These are phyloP conservation scores for Mycosphaerelloides madeirae DNA, from an alignment of 2,329 filamentous ascomycete genomes.

Conservation along the genomic window DNA sequence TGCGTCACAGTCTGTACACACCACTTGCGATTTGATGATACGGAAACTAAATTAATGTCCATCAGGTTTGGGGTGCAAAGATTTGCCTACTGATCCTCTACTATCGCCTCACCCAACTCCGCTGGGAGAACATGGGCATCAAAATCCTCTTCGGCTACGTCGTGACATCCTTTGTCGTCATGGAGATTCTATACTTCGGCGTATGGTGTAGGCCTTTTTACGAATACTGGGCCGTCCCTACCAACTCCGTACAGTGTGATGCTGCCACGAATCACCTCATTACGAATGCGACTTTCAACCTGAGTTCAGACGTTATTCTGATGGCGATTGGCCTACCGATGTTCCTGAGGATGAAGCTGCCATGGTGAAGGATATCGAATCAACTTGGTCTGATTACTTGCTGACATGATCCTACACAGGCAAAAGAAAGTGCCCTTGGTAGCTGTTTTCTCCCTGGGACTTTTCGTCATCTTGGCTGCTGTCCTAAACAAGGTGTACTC, in stretches of 20 bases:
- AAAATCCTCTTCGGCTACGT: conserved; percentile 34
- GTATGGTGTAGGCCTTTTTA: conserved; percentile 38
- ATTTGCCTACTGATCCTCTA: conserved; percentile 37
- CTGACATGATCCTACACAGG: no score
- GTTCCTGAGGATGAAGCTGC: conserved; percentile 41
- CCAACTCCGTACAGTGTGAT: conserved; percentile 37
- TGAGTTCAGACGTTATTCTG: conserved; percentile 45
- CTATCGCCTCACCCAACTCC: conserved; percentile 33
- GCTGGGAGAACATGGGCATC: conserved; percentile 34
- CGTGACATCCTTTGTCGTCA: conserved; percentile 32
- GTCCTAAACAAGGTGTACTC: conserved; percentile 60
- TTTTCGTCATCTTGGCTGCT: conserved; percentile 54
- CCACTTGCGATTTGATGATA: background rate
- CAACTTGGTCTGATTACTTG: no score
- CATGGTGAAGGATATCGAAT: no score
- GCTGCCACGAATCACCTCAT: conserved; percentile 37
- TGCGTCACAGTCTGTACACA: conserved; percentile 19
- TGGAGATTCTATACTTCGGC: conserved; percentile 38
- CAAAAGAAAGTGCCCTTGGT: conserved; percentile 52
- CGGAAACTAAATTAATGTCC: background rate
- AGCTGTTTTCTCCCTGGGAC: conserved; percentile 53
- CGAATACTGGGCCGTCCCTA: conserved; percentile 35
- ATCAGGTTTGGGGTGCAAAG: conserved; percentile 36
- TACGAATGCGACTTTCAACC: conserved; percentile 39
- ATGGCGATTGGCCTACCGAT: conserved; percentile 43